Percentiles rank a stretch among this genome's conserved stretches.
Conservation (phyloP, 441 rosid species). For the Raphanus hybrid region DNA sequence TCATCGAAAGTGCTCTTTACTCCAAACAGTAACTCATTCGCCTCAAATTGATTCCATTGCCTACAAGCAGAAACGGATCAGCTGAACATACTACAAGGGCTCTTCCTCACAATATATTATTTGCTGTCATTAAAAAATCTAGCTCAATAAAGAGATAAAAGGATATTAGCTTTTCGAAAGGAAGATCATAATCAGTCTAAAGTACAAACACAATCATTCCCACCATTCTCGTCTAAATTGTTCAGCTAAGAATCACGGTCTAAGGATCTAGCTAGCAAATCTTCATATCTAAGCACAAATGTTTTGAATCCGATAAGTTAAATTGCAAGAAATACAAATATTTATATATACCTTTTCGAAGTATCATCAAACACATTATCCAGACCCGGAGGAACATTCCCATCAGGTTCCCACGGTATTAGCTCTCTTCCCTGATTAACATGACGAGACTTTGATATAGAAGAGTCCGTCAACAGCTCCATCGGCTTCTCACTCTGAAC, state of each 20-base stretch:
- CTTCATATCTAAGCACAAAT: neutral
- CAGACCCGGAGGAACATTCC: conserved; percentile 61
- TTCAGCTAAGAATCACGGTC: conserved; percentile 11
- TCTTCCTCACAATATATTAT: conserved; percentile 14
- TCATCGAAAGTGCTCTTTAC: conserved; percentile 85
- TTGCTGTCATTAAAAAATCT: conserved; percentile 1
- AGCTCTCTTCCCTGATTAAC: conserved; percentile 74
- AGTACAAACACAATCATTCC: conserved; percentile 15
- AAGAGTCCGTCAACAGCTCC: conserved; percentile 84
- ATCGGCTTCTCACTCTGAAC: conserved; percentile 57
- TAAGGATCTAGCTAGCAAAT: conserved; percentile 11
- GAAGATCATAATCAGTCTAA: conserved; percentile 16
- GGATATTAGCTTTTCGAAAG: conserved; percentile 24
- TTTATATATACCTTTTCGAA: conserved; percentile 65
- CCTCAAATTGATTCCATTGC: conserved; percentile 93
- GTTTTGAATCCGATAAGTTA: conserved; percentile 8
- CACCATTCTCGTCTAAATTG: conserved; percentile 12
- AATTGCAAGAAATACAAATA: conserved; percentile 29
- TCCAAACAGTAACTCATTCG: conserved; percentile 77
- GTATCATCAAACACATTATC: conserved; percentile 73
- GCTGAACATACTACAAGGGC: conserved; percentile 28
- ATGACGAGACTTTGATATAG: conserved; percentile 67
- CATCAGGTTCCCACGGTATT: conserved; percentile 87
- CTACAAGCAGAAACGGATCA: conserved; percentile 44
- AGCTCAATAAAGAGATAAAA: conserved; percentile 16